A percentile compares a stretch with the other conserved stretches of the same genome.
These are phyloP conservation scores for Mycosphaerella sp. DNA, from an alignment of 2,329 filamentous ascomycete genomes.

Conservation along the genomic window DNA sequence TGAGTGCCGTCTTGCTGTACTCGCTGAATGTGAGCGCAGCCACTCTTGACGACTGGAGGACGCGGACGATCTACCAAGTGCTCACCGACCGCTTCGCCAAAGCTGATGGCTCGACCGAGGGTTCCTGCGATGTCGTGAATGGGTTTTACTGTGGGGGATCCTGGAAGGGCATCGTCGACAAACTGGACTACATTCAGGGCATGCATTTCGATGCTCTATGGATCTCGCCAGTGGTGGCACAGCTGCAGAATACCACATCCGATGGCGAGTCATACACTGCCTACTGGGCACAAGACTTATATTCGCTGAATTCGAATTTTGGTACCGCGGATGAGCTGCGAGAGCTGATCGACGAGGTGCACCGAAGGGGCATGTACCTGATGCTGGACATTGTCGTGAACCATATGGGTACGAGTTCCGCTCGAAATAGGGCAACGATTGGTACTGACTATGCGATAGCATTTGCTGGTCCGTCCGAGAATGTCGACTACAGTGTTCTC, in stretches of 20 bases:
- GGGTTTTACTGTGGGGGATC: conserved; percentile 35
- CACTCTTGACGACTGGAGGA: conserved; percentile 35
- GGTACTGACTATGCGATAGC: conserved; percentile 13
- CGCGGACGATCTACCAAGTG: conserved; percentile 37
- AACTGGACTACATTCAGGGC: conserved; percentile 40
- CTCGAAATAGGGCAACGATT: background rate
- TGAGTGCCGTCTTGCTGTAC: background rate
- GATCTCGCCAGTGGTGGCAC: conserved; percentile 43
- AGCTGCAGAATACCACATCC: conserved; percentile 37
- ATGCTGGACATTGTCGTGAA: conserved; percentile 58
- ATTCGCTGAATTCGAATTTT: conserved; percentile 52
- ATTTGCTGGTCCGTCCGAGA: conserved; percentile 43
- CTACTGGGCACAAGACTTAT: conserved; percentile 50
- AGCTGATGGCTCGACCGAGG: conserved; percentile 22
- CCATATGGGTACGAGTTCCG: conserved; percentile 36
- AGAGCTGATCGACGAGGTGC: conserved; percentile 50
- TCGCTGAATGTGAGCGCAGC: conserved; percentile 21
- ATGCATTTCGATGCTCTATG: conserved; percentile 43
- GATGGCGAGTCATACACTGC: conserved; percentile 45
- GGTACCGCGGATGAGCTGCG: conserved; percentile 55
- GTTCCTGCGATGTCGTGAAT: conserved; percentile 25
- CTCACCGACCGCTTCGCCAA: conserved; percentile 37
- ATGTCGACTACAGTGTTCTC: conserved; percentile 50
- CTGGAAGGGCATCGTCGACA: conserved; percentile 39
- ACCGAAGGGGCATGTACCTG: conserved; percentile 51